A percentile compares a stretch with the other conserved stretches of the same genome.
These are phyloP conservation scores for Solanum neorickii DNA, from an alignment of 257 asterid species.

Conservation along the genomic window DNA sequence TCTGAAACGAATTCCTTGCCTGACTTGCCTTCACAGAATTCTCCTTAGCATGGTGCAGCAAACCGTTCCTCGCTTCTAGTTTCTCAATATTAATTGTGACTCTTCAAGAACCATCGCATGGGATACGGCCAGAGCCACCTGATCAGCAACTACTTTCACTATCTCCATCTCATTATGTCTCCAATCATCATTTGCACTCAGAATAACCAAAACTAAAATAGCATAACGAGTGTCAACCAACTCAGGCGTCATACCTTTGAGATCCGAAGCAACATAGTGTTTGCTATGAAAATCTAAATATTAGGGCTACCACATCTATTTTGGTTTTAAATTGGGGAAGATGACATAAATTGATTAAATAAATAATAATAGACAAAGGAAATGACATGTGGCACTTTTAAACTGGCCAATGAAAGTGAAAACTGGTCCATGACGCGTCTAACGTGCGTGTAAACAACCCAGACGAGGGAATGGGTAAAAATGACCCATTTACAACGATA, in stretches of 20 bases:
- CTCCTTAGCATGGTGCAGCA: conserved; percentile 24
- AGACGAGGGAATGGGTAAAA: too few relatives aligned
- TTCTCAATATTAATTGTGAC: conserved; percentile 24
- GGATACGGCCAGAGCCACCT: conserved; percentile 36
- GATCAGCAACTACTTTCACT: conserved; percentile 43
- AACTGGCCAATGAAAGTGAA: too few relatives aligned
- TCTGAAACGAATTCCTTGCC: conserved; percentile 27
- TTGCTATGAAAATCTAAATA: too few relatives aligned
- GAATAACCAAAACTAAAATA: conserved; percentile 25
- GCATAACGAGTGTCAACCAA: conserved; percentile 20
- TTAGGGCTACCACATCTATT: too few relatives aligned
- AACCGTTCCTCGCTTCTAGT: conserved; percentile 19
- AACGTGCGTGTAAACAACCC: too few relatives aligned
- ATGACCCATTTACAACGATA: too few relatives aligned
- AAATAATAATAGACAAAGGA: too few relatives aligned
- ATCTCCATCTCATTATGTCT: conserved; percentile 25
- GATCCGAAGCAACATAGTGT: conserved; percentile 6
- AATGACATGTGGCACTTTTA: too few relatives aligned
- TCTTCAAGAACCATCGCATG: conserved; percentile 43
- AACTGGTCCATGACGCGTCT: too few relatives aligned
- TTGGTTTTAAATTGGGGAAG: too few relatives aligned
- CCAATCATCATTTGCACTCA: conserved; percentile 15
- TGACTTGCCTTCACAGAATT: conserved; percentile 28
- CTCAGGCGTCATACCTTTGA: conserved; percentile 36
- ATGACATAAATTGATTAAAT: too few relatives aligned